Base-by-base conservation (phyloP, 768 basidiomycete genomes). In the Piloderma croceum region DNA sequence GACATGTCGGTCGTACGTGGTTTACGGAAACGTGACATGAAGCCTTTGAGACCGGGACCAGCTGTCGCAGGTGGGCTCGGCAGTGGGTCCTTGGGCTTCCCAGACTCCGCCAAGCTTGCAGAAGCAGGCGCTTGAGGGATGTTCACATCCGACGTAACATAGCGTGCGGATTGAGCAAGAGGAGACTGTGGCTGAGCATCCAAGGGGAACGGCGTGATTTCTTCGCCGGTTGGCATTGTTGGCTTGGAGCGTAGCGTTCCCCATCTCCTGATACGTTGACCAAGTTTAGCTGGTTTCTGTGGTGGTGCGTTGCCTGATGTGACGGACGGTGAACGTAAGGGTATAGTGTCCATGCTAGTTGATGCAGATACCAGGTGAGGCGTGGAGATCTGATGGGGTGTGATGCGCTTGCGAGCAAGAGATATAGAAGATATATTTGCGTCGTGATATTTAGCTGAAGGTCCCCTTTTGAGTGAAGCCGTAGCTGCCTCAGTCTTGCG, bases 21-120 rank as follows among this genome's bases (percentile, higher is more conserved):
- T 42, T 50, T 65, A 9, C 84, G 73, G 57, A 90, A 85, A 22
- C 83, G 77, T 21, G 85, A 76, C 76, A 90, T 88, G 59, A 90
- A 81, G 11, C 86, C 81, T 58, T 78, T 85, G 19, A 90, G 53
- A 17, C 85, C 81, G 24, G 87, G 87, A 15, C 79, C 71, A 20
- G 83, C 75, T 17, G 81, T 78, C 3, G 83, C 75, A 49, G 83
- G 79, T n/a, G 83, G 81, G 44, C 73, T 77, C 2, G 76, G 60
- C 22, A 75, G 58, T 15, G 76, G 61, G 3, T 74, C 68, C 54
- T 78, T 83, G 44, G 74, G 71, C 48, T 76, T 69, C 18, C 61
- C 63, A 13, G 65, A 50, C 36, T 85, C 83, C 3, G 69, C 70
- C 6, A 77, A 67, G 47, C 73, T 75, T 13, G 65, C 58, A 31